phyloP scores from a whole-genome alignment of 208 protist genomes.

The Trichomonas vaginalis region DNA sequence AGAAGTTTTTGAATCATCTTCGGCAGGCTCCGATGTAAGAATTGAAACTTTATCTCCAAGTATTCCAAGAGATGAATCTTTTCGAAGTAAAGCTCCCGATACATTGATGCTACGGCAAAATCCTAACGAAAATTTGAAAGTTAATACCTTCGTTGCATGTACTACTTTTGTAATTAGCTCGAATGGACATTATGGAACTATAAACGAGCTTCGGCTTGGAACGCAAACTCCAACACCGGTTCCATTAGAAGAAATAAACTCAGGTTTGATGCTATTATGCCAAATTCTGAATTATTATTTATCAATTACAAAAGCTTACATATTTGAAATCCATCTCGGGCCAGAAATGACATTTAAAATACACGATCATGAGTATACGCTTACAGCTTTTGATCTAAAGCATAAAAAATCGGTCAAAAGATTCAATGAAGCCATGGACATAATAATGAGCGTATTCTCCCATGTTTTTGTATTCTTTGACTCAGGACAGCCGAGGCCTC shows the following conservation, averaged over 20 bases:
- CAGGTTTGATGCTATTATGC: not conserved
- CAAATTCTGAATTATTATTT: not conserved
- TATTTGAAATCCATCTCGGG: not conserved
- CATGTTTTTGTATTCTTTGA: not conserved
- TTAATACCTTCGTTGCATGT: not conserved
- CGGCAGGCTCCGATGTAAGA: not conserved
- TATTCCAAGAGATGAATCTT: not conserved
- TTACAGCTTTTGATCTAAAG: not conserved
- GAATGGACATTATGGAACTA: not conserved
- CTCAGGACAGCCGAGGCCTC: not conserved
- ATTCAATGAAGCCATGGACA: not conserved
- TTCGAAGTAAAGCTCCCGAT: not conserved
- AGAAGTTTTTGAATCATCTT: not conserved
- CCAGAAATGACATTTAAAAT: not conserved
- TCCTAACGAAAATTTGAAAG: not conserved
- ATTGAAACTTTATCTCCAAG: not conserved
- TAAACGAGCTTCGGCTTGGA: not conserved
- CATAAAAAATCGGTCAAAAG: not conserved
- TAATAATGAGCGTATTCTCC: not conserved
- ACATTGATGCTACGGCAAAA: not conserved
- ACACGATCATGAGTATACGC: not conserved
- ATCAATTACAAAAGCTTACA: not conserved
- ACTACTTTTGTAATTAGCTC: not conserved
- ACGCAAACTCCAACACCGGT: not conserved
- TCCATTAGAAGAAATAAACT: not conserved